These are phyloP conservation scores for Pyronema domesticum DNA, from an alignment of 495 filamentous ascomycete genomes.

Conservation along the genomic window DNA sequence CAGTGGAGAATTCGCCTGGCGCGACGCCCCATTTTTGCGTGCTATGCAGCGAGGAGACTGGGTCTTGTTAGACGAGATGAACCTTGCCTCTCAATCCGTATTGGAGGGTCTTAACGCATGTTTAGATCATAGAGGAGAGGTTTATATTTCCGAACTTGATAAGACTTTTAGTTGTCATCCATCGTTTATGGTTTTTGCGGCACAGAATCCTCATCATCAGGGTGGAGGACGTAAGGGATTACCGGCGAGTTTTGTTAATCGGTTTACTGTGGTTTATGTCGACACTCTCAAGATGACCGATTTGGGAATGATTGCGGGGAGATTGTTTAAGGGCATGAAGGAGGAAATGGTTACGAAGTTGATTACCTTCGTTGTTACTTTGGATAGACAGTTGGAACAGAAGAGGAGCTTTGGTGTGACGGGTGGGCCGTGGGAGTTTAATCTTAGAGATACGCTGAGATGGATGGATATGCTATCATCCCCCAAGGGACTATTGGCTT, in stretches of 20 bases:
- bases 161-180: slow-evolving; percentile 81
- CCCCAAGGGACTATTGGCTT: slow-evolving; percentile 35
- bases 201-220: slow-evolving; percentile 95
- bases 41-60: slow-evolving; percentile 93
- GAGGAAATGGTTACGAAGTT: slow-evolving; percentile 38
- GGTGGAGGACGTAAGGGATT: slow-evolving; percentile 91
- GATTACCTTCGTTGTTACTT: slow-evolving; percentile 59
- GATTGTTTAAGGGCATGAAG: slow-evolving; percentile 48
- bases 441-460: slow-evolving; percentile 75
- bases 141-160: slow-evolving; percentile 86
- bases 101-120: slow-evolving; percentile 95
- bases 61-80: slow-evolving; percentile 98
- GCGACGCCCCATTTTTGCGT: slow-evolving; percentile 82
- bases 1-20: slow-evolving; percentile 80
- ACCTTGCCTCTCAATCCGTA: slow-evolving; percentile 89
- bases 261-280: slow-evolving; percentile 93
- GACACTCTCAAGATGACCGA: slow-evolving; percentile 71
- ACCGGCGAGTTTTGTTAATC: slow-evolving; percentile 89
- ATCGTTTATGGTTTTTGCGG: slow-evolving; percentile 80
- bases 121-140: slow-evolving; percentile 89
- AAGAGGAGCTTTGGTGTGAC: slow-evolving; percentile 51
- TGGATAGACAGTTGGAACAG: slow-evolving; percentile 52
- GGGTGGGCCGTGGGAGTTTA: slow-evolving; percentile 94
- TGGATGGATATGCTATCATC: slow-evolving; percentile 63
- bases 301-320: slow-evolving; percentile 59